Conservation (phyloP, 208 protist genomes). For the Kentomonas sorsogonicus region DNA sequence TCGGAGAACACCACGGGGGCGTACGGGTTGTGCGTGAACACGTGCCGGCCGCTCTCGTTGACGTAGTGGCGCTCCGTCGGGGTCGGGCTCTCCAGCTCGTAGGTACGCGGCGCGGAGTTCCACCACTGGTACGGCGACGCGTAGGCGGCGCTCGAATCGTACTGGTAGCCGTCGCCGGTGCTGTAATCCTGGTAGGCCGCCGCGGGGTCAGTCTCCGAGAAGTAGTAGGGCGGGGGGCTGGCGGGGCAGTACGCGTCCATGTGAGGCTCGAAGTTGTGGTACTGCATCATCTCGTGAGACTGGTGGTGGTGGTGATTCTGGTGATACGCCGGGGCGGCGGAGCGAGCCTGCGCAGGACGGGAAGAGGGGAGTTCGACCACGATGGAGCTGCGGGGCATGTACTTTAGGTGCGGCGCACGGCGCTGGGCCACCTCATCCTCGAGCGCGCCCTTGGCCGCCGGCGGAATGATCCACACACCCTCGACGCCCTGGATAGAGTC, state of each 20-base stretch:
- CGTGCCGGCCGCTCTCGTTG: too few species aligned
- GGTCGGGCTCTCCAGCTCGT: not conserved
- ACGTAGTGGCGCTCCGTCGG: constrained; percentile 3
- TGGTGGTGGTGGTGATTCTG: not conserved
- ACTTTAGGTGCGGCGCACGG: constrained; percentile 27
- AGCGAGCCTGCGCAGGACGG: not conserved
- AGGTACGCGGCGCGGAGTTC: not conserved
- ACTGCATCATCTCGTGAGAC: too few species aligned
- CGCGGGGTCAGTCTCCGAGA: not conserved
- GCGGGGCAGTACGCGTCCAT: not conserved
- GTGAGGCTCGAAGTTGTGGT: not conserved
- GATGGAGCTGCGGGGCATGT: constrained; percentile 61
- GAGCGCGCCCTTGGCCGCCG: constrained; percentile 19
- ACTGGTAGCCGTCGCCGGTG: not conserved
- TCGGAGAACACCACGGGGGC: constrained; percentile 10
- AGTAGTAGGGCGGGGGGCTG: constrained; percentile 1
- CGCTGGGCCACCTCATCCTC: constrained; percentile 23
- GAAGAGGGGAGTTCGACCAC: constrained; percentile 43
- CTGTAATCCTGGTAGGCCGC: not conserved
- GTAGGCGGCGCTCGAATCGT: constrained; percentile 10
- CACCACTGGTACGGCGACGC: constrained; percentile 3
- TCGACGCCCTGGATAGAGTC: constrained; percentile 47
- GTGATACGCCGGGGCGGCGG: not conserved
- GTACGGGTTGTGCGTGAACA: constrained; percentile 37
- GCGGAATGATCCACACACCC: constrained; percentile 50